phyloP scores from a whole-genome alignment of 1,284 basidiomycete genomes.

The Tausonia pullulans region DNA sequence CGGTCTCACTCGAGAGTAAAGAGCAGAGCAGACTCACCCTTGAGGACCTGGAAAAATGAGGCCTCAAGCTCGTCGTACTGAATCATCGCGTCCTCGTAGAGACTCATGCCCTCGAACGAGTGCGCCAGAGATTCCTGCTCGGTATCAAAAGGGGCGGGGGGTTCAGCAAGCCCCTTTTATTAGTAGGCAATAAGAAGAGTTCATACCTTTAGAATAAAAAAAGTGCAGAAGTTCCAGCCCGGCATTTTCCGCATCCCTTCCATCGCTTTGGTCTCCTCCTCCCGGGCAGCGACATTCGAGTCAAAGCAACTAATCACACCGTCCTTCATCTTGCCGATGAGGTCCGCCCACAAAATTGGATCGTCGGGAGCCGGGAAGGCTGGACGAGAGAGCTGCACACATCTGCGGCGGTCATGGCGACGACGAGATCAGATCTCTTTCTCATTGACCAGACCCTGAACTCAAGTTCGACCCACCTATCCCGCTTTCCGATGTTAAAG shows the following conservation, averaged over 20 bases:
- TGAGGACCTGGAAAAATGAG: constrained; percentile 59
- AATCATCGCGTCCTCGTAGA: constrained; percentile 77
- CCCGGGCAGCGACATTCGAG: constrained; percentile 57
- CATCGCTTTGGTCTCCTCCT: constrained; percentile 77
- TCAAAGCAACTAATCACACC: constrained; percentile 73
- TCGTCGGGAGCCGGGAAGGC: constrained; percentile 44
- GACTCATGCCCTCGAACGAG: constrained; percentile 80
- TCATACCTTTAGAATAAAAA: constrained; percentile 80
- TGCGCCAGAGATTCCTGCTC: constrained; percentile 79
- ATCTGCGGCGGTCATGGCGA: constrained; percentile 41
- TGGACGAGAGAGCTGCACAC: constrained; percentile 53
- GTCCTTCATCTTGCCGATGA: constrained; percentile 82
- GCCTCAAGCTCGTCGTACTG: constrained; percentile 88
- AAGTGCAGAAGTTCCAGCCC: constrained; percentile 95
- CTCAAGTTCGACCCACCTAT: constrained; percentile 47
- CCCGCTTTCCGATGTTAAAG: constrained; percentile 80
- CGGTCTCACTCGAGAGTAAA: background rate
- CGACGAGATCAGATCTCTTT: constrained; percentile 19
- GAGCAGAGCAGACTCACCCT: constrained; percentile 23
- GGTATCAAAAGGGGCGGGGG: background rate
- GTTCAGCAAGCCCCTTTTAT: background rate
- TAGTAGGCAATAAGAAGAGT: background rate
- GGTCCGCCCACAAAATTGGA: constrained; percentile 77
- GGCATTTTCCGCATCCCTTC: constrained; percentile 77
- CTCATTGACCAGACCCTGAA: background rate